A percentile compares a stretch with the other conserved stretches of the same genome.
Conservation (phyloP, 441 rosid species). For the Arabidopsis hybrid region DNA sequence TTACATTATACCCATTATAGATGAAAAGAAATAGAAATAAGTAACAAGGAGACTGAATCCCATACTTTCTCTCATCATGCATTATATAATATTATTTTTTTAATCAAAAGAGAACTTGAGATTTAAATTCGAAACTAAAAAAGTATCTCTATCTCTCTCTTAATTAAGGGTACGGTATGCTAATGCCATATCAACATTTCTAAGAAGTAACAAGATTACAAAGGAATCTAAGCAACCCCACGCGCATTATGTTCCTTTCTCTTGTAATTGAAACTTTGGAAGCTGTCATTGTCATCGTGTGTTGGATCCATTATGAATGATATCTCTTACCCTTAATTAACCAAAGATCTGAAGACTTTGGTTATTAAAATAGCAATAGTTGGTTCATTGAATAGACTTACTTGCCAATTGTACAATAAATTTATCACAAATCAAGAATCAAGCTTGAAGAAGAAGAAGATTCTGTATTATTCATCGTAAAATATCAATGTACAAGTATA, state of each 20-base stretch:
- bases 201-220: conserved; percentile 40
- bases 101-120: conserved; percentile 15
- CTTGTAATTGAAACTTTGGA: conserved; percentile 31
- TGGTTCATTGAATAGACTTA: conserved; percentile 6
- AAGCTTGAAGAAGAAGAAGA: too few relatives aligned
- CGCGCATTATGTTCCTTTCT: conserved; percentile 38
- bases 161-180: conserved; percentile 18
- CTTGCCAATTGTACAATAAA: too few relatives aligned
- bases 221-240: conserved; percentile 46
- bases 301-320: conserved; percentile 34
- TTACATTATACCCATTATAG: conserved; percentile 32
- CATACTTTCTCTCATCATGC: conserved; percentile 39
- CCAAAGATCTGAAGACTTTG: neutral
- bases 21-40: conserved; percentile 8
- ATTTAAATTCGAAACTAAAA: conserved; percentile 10
- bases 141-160: conserved; percentile 13
- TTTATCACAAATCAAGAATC: too few relatives aligned
- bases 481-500: too few relatives aligned
- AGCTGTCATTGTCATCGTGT: conserved; percentile 41
- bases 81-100: conserved; percentile 15
- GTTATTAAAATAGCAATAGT: conserved; percentile 15
- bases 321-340: conserved; percentile 18
- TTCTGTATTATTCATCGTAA: too few relatives aligned
- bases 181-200: conserved; percentile 35
- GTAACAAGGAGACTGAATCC: conserved; percentile 41